Evolutionary conservation across 2,329 filamentous ascomycete genomes (phyloP).

Genomic region (Fusarium ramigenum): DNA sequence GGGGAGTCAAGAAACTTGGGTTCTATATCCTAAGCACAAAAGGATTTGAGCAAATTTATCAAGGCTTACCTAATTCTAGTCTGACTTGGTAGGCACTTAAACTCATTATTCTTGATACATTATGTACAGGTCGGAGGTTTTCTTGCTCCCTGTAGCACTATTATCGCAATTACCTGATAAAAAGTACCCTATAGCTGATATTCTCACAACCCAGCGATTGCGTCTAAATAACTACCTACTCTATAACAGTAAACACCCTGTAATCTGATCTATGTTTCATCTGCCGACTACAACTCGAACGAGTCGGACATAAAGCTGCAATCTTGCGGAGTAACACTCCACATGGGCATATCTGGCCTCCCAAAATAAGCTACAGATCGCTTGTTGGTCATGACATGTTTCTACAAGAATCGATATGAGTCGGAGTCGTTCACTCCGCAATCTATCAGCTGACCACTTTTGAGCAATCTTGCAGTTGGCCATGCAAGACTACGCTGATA

Average conservation of each 20-base stretch:
- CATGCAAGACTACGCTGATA: too few species aligned
- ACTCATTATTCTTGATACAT: not conserved
- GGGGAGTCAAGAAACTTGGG: not conserved
- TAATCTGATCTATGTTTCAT: slow-evolving; percentile 15
- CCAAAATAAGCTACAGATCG: not conserved
- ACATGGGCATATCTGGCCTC: not conserved
- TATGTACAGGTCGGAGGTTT: not conserved
- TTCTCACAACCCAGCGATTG: not conserved
- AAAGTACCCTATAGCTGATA: not conserved
- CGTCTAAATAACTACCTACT: not conserved
- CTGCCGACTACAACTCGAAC: not conserved
- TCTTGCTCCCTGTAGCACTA: not conserved
- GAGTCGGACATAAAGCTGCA: slow-evolving; percentile 20
- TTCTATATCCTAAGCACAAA: not conserved
- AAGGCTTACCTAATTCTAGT: not conserved
- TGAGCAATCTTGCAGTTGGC: too few species aligned
- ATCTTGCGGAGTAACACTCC: slow-evolving; percentile 26
- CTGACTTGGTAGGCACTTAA: not conserved
- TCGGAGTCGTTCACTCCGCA: not conserved
- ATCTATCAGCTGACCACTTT: not conserved
- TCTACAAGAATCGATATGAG: not conserved
- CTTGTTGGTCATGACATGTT: not conserved
- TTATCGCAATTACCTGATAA: not conserved
- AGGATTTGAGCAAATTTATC: not conserved
- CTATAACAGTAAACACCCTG: not conserved